phyloP scores from a whole-genome alignment of 2,329 filamentous ascomycete species.

The Cadophora sp. region DNA sequence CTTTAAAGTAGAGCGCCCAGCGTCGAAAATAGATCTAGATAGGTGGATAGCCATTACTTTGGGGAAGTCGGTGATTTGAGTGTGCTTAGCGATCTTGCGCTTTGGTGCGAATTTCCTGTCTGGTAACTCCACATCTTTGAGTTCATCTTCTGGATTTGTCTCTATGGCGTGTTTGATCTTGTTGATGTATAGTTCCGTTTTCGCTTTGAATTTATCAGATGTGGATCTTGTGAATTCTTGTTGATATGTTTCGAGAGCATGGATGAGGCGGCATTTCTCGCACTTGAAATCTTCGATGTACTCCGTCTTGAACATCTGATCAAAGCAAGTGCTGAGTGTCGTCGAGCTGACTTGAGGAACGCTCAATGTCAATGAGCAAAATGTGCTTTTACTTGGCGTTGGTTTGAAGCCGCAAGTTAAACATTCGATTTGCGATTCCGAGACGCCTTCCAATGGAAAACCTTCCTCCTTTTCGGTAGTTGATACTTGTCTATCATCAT shows the following conservation, averaged over 20 bases:
- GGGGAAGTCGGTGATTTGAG: slow-evolving; percentile 85
- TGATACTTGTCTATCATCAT: not conserved
- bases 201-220: slow-evolving; percentile 57
- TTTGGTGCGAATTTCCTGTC: slow-evolving; percentile 78
- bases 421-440: slow-evolving; percentile 96
- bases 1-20: slow-evolving; percentile 79
- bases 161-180: slow-evolving; percentile 74
- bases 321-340: slow-evolving; percentile 86
- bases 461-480: slow-evolving; percentile 62
- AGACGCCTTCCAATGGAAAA: slow-evolving; percentile 89
- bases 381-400: slow-evolving; percentile 80
- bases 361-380: slow-evolving; percentile 90
- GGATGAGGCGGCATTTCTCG: slow-evolving; percentile 86
- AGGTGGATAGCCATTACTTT: slow-evolving; percentile 91
- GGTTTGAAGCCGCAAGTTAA: slow-evolving; percentile 89
- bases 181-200: slow-evolving; percentile 63
- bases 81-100: slow-evolving; percentile 84
- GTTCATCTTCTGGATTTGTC: slow-evolving; percentile 80
- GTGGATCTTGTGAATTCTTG: slow-evolving; percentile 60
- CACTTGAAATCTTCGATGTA: slow-evolving; percentile 97
- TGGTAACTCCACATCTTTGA: slow-evolving; percentile 76
- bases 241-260: slow-evolving; percentile 72
- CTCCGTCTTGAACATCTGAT: slow-evolving; percentile 92
- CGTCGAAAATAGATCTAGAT: slow-evolving; percentile 90
- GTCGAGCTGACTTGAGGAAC: slow-evolving; percentile 86